phyloP scores from a whole-genome alignment of 2,329 filamentous ascomycete species.

The Neonectria coccinea region DNA sequence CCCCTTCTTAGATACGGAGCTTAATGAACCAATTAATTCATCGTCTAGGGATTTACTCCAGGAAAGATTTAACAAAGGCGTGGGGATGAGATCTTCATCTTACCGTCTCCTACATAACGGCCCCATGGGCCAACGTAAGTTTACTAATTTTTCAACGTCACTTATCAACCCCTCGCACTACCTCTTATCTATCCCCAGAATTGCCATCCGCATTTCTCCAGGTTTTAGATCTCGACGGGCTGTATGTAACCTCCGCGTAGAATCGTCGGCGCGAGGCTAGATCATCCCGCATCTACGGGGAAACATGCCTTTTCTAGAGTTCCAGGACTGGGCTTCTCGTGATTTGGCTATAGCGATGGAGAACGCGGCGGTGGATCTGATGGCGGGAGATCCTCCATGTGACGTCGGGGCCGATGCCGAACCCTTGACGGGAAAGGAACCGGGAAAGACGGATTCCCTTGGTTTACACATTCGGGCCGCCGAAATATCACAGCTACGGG shows the following conservation, averaged over 20 bases:
- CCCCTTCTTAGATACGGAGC: no score
- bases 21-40: not conserved
- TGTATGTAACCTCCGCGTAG: constrained; percentile 13
- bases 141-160: not conserved
- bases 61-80: not conserved
- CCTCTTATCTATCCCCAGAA: constrained; percentile 24
- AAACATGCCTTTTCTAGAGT: not conserved
- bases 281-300: not conserved
- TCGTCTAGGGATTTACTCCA: not conserved
- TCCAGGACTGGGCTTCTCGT: not conserved
- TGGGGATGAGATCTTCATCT: not conserved
- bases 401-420: not conserved
- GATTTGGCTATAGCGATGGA: not conserved
- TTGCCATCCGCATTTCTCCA: constrained; percentile 13
- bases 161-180: not conserved
- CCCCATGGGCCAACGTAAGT: not conserved
- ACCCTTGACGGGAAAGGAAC: not conserved
- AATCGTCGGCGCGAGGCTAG: not conserved
- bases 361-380: not conserved
- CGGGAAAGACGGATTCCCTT: not conserved
- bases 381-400: not conserved
- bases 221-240: constrained; percentile 18
- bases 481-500: not conserved
- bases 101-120: not conserved
- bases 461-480: not conserved